Percentiles rank a stretch among this genome's conserved stretches.
These are phyloP conservation scores for Fusarium guadeloupense DNA, from an alignment of 2,329 filamentous ascomycete genomes.

Conservation along the genomic window DNA sequence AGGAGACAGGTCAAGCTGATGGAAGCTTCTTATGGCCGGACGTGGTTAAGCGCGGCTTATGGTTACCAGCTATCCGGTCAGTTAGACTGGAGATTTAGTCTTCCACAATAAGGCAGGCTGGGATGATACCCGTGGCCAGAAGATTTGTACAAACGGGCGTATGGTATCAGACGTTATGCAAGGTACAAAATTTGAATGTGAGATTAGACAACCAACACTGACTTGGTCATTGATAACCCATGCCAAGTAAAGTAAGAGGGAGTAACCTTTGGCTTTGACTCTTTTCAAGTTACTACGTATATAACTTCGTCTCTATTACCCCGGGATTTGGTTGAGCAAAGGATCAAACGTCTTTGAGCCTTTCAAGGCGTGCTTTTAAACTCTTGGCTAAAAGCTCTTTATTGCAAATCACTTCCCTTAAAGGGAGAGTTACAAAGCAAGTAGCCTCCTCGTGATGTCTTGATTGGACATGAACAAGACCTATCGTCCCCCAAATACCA, in stretches of 20 bases:
- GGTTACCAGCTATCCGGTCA: background rate
- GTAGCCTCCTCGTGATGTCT: background rate
- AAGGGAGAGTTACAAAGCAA: background rate
- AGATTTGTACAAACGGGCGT: too few species aligned
- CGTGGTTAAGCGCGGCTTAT: constrained; percentile 10
- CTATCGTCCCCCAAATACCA: background rate
- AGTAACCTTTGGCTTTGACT: background rate
- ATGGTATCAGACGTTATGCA: background rate
- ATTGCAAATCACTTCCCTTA: background rate
- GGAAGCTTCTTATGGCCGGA: constrained; percentile 7
- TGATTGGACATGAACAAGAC: background rate
- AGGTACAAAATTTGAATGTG: background rate
- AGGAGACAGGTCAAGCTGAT: constrained; percentile 8
- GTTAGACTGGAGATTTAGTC: too few species aligned
- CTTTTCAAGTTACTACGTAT: background rate
- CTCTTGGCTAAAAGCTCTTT: background rate
- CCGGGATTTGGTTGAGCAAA: background rate
- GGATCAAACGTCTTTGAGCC: background rate
- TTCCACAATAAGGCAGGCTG: background rate
- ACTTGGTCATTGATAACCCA: background rate
- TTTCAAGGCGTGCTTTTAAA: background rate
- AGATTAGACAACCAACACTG: background rate
- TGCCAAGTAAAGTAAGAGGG: background rate
- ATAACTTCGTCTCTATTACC: background rate
- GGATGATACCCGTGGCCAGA: background rate